Evolutionary conservation across 345 rosid genomes (phyloP).

Genomic region (Camelina sativa): DNA sequence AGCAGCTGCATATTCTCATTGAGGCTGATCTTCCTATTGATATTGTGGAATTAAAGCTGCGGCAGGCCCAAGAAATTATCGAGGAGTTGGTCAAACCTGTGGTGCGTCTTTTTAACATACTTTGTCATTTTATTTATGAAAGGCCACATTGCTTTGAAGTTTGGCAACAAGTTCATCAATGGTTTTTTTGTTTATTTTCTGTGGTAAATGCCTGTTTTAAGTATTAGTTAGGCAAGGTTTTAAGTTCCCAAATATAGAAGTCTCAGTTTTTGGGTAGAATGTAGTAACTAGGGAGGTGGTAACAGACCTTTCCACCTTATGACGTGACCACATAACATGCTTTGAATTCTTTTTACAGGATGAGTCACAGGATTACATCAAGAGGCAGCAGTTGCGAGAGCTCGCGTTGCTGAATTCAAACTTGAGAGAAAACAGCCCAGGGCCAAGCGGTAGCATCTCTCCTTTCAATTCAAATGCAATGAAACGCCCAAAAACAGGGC

Average conservation of each 20-base stretch:
- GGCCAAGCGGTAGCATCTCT: slow-evolving; percentile 92
- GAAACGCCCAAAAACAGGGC: slow-evolving; percentile 96
- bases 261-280: neutral
- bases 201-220: neutral
- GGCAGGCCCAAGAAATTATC: slow-evolving; percentile 79
- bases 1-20: slow-evolving; percentile 73
- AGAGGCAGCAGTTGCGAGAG: slow-evolving; percentile 96
- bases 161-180: neutral
- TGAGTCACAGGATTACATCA: slow-evolving; percentile 90
- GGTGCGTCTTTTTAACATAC: slow-evolving; percentile 51
- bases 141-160: slow-evolving; percentile 23
- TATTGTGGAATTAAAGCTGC: slow-evolving; percentile 60
- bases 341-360: slow-evolving; percentile 57
- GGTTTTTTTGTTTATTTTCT: neutral
- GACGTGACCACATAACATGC: slow-evolving; percentile 1
- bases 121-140: slow-evolving; percentile 1
- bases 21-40: slow-evolving; percentile 77
- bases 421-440: slow-evolving; percentile 95
- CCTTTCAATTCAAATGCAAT: slow-evolving; percentile 95
- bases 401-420: slow-evolving; percentile 88
- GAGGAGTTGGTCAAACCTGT: slow-evolving; percentile 95
- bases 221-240: neutral
- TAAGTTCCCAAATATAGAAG: neutral
- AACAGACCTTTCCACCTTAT: neutral
- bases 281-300: neutral